Conservation (phyloP, 306 rosid genomes). For the Cotoneaster glaucophyllus region DNA sequence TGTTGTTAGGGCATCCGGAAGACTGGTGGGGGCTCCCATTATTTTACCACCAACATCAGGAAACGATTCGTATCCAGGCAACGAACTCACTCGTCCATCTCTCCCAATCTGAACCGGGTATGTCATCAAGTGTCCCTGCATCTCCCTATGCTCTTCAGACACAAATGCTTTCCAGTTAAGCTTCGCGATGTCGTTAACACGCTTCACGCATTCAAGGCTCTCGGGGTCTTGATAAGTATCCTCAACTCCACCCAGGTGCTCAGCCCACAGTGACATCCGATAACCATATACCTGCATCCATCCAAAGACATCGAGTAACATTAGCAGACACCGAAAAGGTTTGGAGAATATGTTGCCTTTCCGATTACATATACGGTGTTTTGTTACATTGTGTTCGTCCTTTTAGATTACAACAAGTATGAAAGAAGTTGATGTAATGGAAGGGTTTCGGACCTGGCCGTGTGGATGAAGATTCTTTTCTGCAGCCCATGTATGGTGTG, state of each 20-base stretch:
- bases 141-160: constrained; percentile 29
- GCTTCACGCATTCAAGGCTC: constrained; percentile 34
- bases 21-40: constrained; percentile 53
- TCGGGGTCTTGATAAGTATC: constrained; percentile 36
- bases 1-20: constrained; percentile 60
- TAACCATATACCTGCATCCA: constrained; percentile 55
- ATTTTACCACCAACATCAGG: constrained; percentile 79
- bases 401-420: too few species aligned
- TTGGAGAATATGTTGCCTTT: neutral
- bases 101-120: constrained; percentile 49
- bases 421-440: neutral
- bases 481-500: constrained; percentile 44
- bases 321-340: neutral
- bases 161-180: constrained; percentile 44
- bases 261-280: constrained; percentile 69
- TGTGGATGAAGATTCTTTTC: constrained; percentile 44
- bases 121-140: constrained; percentile 55
- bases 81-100: constrained; percentile 45
- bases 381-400: too few species aligned
- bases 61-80: constrained; percentile 37
- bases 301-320: neutral
- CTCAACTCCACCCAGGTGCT: constrained; percentile 43
- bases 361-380: neutral
- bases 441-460: constrained; percentile 49
- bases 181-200: constrained; percentile 35